Conservation (phyloP, 148 eudicot species). For the Nepenthes mirabilis region DNA sequence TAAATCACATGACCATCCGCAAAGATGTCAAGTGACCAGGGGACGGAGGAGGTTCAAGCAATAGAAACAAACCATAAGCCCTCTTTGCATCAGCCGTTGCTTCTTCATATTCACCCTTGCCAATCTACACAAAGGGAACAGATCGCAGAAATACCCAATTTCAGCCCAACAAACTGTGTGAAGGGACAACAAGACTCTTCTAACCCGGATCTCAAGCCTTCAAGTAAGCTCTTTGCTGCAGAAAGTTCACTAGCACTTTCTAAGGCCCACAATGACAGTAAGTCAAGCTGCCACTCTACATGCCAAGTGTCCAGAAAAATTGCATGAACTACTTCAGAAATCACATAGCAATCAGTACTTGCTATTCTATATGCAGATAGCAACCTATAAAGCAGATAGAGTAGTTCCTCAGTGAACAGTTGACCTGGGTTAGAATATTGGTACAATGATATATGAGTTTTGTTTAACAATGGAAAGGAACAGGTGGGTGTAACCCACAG, state of each 20-base stretch:
- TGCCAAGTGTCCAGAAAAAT: slow-evolving; percentile 43
- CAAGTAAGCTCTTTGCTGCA: slow-evolving; percentile 49
- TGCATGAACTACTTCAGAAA: not conserved
- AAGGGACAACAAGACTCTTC: not conserved
- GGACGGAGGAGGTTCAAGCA: not conserved
- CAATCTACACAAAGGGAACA: slow-evolving; percentile 27
- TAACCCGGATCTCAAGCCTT: slow-evolving; percentile 51
- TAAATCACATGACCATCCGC: not conserved
- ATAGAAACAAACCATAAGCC: slow-evolving; percentile 45
- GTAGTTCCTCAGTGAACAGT: too few relatives aligned
- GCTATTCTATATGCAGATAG: too few relatives aligned
- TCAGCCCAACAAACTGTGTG: not conserved
- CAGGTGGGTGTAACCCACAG: too few relatives aligned
- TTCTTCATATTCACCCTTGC: slow-evolving; percentile 59
- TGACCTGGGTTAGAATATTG: too few relatives aligned
- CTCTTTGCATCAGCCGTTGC: slow-evolving; percentile 44
- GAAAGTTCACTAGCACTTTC: slow-evolving; percentile 29
- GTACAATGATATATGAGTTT: too few relatives aligned
- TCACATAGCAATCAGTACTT: too few relatives aligned
- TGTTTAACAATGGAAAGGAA: too few relatives aligned
- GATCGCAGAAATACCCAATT: not conserved
- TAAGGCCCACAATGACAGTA: slow-evolving; percentile 65
- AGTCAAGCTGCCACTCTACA: slow-evolving; percentile 80
- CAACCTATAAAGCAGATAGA: too few relatives aligned
- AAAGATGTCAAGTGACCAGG: not conserved